Evolutionary conservation across 2,329 filamentous ascomycete genomes (phyloP).

Genomic region (Cercospora sp.): DNA sequence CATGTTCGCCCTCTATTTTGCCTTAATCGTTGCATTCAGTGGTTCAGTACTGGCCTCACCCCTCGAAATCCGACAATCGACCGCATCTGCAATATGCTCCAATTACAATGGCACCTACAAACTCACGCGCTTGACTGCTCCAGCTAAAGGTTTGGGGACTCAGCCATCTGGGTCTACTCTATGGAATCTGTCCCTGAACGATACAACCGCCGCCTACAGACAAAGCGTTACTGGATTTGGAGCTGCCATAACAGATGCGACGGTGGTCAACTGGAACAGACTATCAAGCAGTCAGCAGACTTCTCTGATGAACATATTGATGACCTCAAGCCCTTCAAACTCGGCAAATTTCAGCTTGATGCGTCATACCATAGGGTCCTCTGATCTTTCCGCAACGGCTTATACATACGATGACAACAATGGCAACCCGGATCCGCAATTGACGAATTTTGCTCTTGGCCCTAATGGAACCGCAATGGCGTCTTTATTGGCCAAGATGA

Average conservation of each 20-base stretch:
- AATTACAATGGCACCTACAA: slow-evolving; percentile 24
- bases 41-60: neutral
- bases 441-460: slow-evolving; percentile 24
- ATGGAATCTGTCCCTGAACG: slow-evolving; percentile 30
- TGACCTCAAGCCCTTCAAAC: slow-evolving; percentile 16
- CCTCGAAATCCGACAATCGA: slow-evolving; percentile 13
- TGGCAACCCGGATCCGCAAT: slow-evolving; percentile 15
- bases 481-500: slow-evolving; percentile 22
- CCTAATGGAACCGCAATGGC: slow-evolving; percentile 26
- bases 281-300: slow-evolving; percentile 18
- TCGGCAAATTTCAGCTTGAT: slow-evolving; percentile 26
- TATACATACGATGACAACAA: slow-evolving; percentile 29
- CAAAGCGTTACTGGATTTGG: slow-evolving; percentile 26
- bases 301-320: slow-evolving; percentile 18
- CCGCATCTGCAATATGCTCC: slow-evolving; percentile 22
- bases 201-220: slow-evolving; percentile 24
- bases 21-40: neutral
- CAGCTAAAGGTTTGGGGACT: slow-evolving; percentile 8
- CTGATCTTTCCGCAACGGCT: slow-evolving; percentile 23
- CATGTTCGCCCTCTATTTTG: neutral
- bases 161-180: slow-evolving; percentile 7
- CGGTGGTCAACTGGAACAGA: slow-evolving; percentile 22
- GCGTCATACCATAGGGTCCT: slow-evolving; percentile 27
- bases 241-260: slow-evolving; percentile 27
- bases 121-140: slow-evolving; percentile 20